These are phyloP conservation scores for Cyclostephanos tholiformis DNA, from an alignment of 108 stramenopile species.

Conservation along the genomic window DNA sequence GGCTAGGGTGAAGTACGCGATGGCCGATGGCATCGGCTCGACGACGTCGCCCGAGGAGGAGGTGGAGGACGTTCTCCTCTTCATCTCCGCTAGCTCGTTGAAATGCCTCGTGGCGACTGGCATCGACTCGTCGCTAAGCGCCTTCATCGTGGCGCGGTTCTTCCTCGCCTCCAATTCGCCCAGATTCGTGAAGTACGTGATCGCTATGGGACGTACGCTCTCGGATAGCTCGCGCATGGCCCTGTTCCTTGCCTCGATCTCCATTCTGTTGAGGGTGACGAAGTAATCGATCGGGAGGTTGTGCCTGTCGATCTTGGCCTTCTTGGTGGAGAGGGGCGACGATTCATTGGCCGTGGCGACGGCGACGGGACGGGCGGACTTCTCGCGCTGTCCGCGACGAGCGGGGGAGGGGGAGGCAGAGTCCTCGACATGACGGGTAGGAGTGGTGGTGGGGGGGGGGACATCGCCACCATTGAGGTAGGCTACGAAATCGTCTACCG, in stretches of 20 bases:
- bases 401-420: too few relatives aligned
- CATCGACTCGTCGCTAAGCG: neutral
- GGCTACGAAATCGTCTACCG: too few relatives aligned
- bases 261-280: neutral
- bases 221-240: neutral
- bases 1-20: slow-evolving; percentile 3
- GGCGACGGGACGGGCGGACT: too few relatives aligned
- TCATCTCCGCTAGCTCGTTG: neutral
- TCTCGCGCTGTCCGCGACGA: too few relatives aligned
- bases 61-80: neutral
- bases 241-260: neutral
- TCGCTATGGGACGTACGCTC: neutral
- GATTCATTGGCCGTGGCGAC: too few relatives aligned
- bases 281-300: slow-evolving; percentile 8
- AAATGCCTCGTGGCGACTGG: neutral
- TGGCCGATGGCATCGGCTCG: slow-evolving; percentile 5
- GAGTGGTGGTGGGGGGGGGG: too few relatives aligned
- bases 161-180: neutral
- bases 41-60: neutral
- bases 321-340: too few relatives aligned
- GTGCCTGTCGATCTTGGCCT: too few relatives aligned
- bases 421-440: too few relatives aligned
- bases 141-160: neutral
- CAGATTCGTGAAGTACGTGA: slow-evolving; percentile 1
- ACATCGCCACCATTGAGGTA: too few relatives aligned